These are phyloP conservation scores for Aspergillus udagawae DNA, from an alignment of 2,329 filamentous ascomycete species.

Conservation along the genomic window DNA sequence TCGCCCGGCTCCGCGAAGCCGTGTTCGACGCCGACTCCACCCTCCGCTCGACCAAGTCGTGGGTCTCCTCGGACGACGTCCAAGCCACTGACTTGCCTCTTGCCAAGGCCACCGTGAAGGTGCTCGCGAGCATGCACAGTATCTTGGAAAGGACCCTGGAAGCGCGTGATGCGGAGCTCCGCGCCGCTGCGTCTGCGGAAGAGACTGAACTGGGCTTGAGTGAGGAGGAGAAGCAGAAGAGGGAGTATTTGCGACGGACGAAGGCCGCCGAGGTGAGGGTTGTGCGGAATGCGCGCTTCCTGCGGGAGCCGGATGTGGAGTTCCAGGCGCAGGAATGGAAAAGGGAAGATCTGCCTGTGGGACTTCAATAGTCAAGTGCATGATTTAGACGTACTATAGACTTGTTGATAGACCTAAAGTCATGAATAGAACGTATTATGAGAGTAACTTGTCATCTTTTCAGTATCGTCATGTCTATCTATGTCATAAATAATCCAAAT, in stretches of 20 bases:
- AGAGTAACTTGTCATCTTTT: background rate
- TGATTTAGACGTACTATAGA: background rate
- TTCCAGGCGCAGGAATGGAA: constrained; percentile 54
- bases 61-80: constrained; percentile 74
- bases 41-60: constrained; percentile 58
- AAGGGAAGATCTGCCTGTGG: constrained; percentile 22
- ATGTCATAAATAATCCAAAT: background rate
- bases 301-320: constrained; percentile 62
- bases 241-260: constrained; percentile 64
- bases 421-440: background rate
- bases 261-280: constrained; percentile 87
- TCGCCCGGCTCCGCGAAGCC: constrained; percentile 82
- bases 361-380: constrained; percentile 14
- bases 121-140: constrained; percentile 87
- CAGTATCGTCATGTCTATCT: background rate
- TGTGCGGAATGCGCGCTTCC: constrained; percentile 66
- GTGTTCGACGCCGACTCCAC: constrained; percentile 48
- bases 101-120: constrained; percentile 77
- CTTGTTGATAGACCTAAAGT: background rate
- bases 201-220: constrained; percentile 28
- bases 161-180: constrained; percentile 64
- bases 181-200: constrained; percentile 17
- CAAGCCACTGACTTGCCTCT: constrained; percentile 69
- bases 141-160: constrained; percentile 66
- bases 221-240: constrained; percentile 50